phyloP scores from a whole-genome alignment of 2,329 filamentous ascomycete genomes.

The Fusarium nygamai region DNA sequence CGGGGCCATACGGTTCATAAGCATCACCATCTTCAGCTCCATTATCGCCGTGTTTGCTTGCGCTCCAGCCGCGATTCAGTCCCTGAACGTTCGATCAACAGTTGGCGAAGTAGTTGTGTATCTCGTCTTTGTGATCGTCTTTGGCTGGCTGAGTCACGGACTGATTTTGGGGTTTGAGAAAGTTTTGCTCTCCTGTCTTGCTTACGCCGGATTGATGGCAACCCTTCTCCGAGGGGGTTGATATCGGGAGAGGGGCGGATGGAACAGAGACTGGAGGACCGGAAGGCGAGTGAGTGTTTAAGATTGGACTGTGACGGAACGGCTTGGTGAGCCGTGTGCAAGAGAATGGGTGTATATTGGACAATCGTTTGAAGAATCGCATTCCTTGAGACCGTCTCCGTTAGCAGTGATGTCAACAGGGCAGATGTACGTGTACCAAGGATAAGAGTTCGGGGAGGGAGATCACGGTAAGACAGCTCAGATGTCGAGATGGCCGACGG shows the following conservation, averaged over 20 bases:
- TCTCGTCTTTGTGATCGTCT: conserved; percentile 22
- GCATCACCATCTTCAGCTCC: not conserved
- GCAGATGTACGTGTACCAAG: not conserved
- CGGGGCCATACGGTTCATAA: not conserved
- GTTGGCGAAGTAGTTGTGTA: conserved; percentile 20
- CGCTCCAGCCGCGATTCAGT: conserved; percentile 23
- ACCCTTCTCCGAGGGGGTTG: conserved; percentile 2
- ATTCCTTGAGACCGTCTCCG: not conserved
- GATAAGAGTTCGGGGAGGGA: not conserved
- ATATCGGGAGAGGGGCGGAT: not conserved
- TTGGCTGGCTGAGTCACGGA: conserved; percentile 13
- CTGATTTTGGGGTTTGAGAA: conserved; percentile 14
- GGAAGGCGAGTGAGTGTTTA: not conserved
- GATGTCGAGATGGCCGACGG: not conserved
- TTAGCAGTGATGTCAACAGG: not conserved
- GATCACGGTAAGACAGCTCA: not conserved
- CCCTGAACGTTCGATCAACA: conserved; percentile 14
- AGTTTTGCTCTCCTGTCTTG: conserved; percentile 5
- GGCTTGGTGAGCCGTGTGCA: not conserved
- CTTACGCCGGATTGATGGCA: conserved; percentile 13
- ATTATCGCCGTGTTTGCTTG: conserved; percentile 13
- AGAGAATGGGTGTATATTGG: not conserved
- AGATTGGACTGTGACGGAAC: not conserved
- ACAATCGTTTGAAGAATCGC: not conserved
- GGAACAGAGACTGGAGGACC: not conserved